phyloP scores from a whole-genome alignment of 108 stramenopile species.

The Epithemia pelagica region DNA sequence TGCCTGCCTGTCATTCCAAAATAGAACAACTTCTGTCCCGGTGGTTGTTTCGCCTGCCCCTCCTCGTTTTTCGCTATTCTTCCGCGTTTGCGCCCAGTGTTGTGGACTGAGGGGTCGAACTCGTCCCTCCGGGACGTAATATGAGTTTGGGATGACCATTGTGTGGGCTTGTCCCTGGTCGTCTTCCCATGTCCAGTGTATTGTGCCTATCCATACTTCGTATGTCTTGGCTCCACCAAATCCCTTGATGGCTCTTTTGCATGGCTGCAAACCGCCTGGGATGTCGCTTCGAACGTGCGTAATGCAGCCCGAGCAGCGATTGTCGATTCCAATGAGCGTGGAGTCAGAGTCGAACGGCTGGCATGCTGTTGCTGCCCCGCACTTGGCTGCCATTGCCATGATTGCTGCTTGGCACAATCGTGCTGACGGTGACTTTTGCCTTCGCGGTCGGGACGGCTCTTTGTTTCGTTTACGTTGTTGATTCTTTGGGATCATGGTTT shows the following conservation, averaged over 20 bases:
- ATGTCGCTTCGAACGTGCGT: slow-evolving; percentile 9
- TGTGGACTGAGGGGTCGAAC: too few species aligned
- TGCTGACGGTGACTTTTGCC: too few species aligned
- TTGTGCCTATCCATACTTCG: not conserved
- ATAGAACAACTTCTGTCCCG: not conserved
- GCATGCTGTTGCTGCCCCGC: not conserved
- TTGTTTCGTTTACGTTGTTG: not conserved
- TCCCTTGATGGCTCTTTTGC: slow-evolving; percentile 6
- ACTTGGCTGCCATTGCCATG: not conserved
- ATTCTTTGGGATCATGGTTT: too few species aligned
- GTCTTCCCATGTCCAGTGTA: slow-evolving; percentile 16
- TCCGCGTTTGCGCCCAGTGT: too few species aligned
- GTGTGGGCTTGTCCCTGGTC: slow-evolving; percentile 22
- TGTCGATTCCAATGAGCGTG: slow-evolving; percentile 9
- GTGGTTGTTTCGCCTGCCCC: too few species aligned
- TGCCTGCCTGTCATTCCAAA: slow-evolving; percentile 6
- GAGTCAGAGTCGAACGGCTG: slow-evolving; percentile 23
- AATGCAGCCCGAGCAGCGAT: slow-evolving; percentile 13
- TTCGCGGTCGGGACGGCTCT: not conserved
- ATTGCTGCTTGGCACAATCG: not conserved
- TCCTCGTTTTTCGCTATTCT: not conserved
- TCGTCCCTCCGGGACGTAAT: too few species aligned
- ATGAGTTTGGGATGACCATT: too few species aligned
- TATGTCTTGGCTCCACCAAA: slow-evolving; percentile 3
- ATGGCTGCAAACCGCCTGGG: not conserved